Evolutionary conservation across 768 basidiomycete species (phyloP).

Genomic region (Auricularia heimuer): DNA sequence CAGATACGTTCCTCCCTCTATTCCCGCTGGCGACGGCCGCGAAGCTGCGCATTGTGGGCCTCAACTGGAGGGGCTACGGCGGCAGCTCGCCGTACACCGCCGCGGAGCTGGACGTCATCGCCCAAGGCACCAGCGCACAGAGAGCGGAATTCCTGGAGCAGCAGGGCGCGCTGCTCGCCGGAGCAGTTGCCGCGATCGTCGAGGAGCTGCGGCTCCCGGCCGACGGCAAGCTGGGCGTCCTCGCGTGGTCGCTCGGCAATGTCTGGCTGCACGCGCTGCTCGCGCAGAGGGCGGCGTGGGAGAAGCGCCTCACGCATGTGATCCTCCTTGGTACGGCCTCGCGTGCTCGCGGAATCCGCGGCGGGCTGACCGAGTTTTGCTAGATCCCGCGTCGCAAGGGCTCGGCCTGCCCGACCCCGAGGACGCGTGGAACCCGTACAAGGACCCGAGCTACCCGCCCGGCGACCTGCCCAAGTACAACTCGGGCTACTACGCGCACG

Average conservation of each 20-base stretch:
- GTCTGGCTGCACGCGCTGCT: background rate
- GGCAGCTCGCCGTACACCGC: constrained; percentile 25
- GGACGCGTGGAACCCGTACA: background rate
- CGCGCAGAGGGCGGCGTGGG: background rate
- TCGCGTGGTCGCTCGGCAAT: background rate
- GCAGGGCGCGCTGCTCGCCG: background rate
- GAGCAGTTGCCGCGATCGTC: background rate
- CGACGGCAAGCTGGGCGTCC: background rate
- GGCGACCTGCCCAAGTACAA: background rate
- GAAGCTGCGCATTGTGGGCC: constrained; percentile 26
- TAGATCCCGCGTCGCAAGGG: background rate
- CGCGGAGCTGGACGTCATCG: constrained; percentile 15
- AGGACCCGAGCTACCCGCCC: background rate
- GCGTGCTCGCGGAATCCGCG: background rate
- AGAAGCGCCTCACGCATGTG: background rate
- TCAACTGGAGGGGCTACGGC: constrained; percentile 28
- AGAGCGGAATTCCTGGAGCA: background rate
- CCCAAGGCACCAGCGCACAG: background rate
- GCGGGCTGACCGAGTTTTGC: background rate
- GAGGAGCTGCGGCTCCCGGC: background rate
- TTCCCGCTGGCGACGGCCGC: constrained; percentile 15
- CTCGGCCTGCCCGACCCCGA: background rate
- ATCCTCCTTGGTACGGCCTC: background rate
- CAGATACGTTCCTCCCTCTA: constrained; percentile 23
- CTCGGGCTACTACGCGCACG: background rate